Base-by-base conservation (phyloP, 345 rosid species). In the Gossypium anomalum region DNA sequence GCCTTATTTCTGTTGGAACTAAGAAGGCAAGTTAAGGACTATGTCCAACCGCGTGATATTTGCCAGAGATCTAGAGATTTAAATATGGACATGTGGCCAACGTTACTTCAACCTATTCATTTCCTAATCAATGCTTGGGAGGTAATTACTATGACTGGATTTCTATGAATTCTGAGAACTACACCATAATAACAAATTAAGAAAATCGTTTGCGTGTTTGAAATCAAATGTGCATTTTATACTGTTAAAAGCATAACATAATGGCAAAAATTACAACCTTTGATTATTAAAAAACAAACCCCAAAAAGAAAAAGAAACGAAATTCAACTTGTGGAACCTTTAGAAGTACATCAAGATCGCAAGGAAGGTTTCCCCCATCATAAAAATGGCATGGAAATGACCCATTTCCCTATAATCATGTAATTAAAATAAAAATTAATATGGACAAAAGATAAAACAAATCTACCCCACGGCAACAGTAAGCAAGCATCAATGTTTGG, bases 401-500 rank as follows among this genome's bases (percentile, higher is more conserved):
- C n/a, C 62, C 25, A 15, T 70, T 38, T 25, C 41, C 7, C 15
- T 17, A 53, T 19, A 34, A 34, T 70, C 49, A 70, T 2, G 47
- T 53, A 53, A 53, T 14, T 51, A 38, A 71, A 71, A 53, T 14
- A 49, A 38, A 71, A 71, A 71, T n/a, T 53, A 13, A 22, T 49
- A 55, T 68, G 59, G 58, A 51, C 68, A 11, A 75, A 56, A 14
- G 55, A 67, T 34, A 19, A 34, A 43, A 53, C 45, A 56, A 22
- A 66, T 62, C 52, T 11, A 55, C 22, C 15, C 41, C 41, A 20
- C 56, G 29, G 47, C 15, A 14, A 38, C 38, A 15, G 62, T 9
- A 57, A 45, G 49, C 52, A 62, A 64, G 29, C 59, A 62, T 73
- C 22, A 19, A 53, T 29, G 19, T 51, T 78, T 34, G 48, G 65